Conservation (phyloP, 805 yeast species). For the Hemisphaericaspora nanyangensis region DNA sequence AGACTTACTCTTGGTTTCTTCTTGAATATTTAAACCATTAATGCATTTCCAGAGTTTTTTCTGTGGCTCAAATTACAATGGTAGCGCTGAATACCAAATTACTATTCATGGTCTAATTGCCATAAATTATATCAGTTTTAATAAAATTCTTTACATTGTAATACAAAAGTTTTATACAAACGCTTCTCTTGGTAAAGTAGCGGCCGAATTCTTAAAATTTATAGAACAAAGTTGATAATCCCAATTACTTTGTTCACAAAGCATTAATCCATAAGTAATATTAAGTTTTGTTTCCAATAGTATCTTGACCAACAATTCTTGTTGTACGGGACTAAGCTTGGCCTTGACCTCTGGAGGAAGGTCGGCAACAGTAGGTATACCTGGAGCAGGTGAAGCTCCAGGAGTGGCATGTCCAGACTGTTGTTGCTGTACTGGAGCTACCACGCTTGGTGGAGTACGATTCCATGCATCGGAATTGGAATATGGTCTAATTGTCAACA, state of each 20-base stretch:
- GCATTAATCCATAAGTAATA: slow-evolving; percentile 74
- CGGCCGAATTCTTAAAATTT: slow-evolving; percentile 67
- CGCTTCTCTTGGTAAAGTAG: slow-evolving; percentile 43
- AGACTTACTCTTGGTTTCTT: too few species aligned
- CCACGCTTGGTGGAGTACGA: slow-evolving; percentile 7
- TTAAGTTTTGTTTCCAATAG: slow-evolving; percentile 71
- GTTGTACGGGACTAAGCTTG: slow-evolving; percentile 52
- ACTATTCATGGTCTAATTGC: too few species aligned
- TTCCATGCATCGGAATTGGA: slow-evolving; percentile 58
- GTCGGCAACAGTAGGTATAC: slow-evolving; percentile 29
- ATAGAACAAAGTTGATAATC: slow-evolving; percentile 64
- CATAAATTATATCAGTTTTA: too few species aligned
- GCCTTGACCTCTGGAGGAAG: slow-evolving; percentile 55
- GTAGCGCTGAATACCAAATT: too few species aligned
- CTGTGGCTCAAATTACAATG: too few species aligned
- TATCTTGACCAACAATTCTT: slow-evolving; percentile 60
- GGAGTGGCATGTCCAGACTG: slow-evolving; percentile 13
- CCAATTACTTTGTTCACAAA: slow-evolving; percentile 87
- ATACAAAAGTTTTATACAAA: too few species aligned
- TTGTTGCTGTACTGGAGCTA: slow-evolving; percentile 4
- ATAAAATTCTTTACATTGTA: too few species aligned
- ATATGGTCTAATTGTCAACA: slow-evolving; percentile 62
- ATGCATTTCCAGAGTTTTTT: too few species aligned
- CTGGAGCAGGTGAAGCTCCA: slow-evolving; percentile 13
- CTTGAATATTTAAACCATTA: neutral